These are phyloP conservation scores for Lolium multiflorum DNA, from an alignment of 176 grass and related monocot genomes.

Conservation along the genomic window DNA sequence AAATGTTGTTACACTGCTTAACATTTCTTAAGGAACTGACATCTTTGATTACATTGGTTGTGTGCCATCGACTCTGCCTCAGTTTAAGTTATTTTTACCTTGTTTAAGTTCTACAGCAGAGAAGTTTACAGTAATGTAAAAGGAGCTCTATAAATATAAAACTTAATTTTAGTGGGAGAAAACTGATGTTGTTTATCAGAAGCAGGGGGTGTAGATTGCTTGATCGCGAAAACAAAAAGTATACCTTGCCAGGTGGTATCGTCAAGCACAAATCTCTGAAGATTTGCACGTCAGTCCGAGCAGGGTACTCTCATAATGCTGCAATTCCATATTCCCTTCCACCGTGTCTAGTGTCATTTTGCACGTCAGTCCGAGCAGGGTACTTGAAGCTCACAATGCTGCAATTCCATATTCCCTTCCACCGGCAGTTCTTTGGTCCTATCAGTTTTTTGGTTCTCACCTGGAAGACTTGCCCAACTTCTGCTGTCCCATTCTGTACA, in stretches of 20 bases:
- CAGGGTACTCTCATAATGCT: conserved; percentile 66
- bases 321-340: conserved; percentile 64
- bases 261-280: conserved; percentile 80
- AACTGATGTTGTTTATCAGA: too few relatives aligned
- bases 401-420: conserved; percentile 64
- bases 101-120: neutral
- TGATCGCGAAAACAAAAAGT: too few relatives aligned
- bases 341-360: conserved; percentile 46
- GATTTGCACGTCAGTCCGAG: conserved; percentile 63
- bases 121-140: neutral
- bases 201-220: too few relatives aligned
- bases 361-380: conserved; percentile 62
- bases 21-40: neutral
- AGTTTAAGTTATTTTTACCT: neutral
- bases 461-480: too few relatives aligned
- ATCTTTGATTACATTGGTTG: neutral
- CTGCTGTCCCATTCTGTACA: too few relatives aligned
- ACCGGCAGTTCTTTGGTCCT: conserved; percentile 22
- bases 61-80: neutral
- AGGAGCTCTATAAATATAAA: neutral
- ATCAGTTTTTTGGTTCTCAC: too few relatives aligned
- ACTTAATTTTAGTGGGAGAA: neutral
- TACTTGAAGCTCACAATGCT: conserved; percentile 73
- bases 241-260: conserved; percentile 69
- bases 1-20: too few relatives aligned